These are phyloP conservation scores for Microdochium nivale DNA, from an alignment of 2,329 filamentous ascomycete genomes.

Conservation along the genomic window DNA sequence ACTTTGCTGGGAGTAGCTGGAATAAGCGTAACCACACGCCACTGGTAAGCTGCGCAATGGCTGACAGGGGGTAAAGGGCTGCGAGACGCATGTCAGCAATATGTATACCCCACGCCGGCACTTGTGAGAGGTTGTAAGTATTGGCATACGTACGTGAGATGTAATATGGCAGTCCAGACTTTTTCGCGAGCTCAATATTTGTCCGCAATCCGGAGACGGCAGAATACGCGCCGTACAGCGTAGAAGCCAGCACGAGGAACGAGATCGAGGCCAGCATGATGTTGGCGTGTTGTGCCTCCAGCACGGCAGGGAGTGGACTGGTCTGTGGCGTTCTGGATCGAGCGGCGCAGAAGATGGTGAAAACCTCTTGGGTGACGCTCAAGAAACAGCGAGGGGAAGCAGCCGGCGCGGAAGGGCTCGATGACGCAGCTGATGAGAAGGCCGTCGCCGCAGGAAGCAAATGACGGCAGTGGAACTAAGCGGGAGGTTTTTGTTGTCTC, in stretches of 20 bases:
- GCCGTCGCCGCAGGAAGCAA: no score
- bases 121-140: background rate
- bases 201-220: constrained; percentile 24
- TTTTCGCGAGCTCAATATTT: constrained; percentile 42
- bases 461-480: no score
- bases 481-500: no score
- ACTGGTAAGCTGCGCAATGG: constrained; percentile 47
- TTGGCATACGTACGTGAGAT: constrained; percentile 37
- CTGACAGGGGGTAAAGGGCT: constrained; percentile 42
- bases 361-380: no score
- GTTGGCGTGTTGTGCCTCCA: background rate
- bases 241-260: constrained; percentile 19
- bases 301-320: background rate
- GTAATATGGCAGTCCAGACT: constrained; percentile 42
- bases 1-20: constrained; percentile 41
- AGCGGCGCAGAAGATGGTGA: no score
- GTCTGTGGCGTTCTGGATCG: no score
- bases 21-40: constrained; percentile 47
- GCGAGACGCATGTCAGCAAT: background rate
- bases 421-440: no score
- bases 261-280: constrained; percentile 27
- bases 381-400: no score
- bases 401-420: no score
- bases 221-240: constrained; percentile 21
- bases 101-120: background rate